Base-by-base conservation (phyloP, 163 green algal species). In the Chloromonas sp. region DNA sequence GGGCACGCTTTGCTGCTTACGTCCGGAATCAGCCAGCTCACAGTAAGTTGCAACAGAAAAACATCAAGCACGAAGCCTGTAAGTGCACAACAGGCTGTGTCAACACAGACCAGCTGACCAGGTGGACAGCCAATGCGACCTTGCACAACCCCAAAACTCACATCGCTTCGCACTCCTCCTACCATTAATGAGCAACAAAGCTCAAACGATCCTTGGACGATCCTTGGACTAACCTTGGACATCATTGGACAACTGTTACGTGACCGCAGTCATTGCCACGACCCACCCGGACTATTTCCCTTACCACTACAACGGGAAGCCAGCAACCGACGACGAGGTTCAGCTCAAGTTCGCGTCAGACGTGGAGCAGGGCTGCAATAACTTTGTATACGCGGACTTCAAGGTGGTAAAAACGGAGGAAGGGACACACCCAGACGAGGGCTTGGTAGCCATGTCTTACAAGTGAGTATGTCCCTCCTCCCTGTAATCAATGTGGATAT, bases 221-320 rank as follows among this genome's bases (percentile, higher is more conserved):
- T 36, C 36, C 36, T 36, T 36, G 36, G 36, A 36, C 36, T 36
- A 36, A 36, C 36, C 36, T 36, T 36, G 36, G 36, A 36, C 36
- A 36, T 36, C 36, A 36, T 36, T 36, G 36, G 36, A 36, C 36
- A 36, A 36, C 36, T 36, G 36, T 36, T 36, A 36, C 36, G 36
- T 84, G n/a, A 60, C 60, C 58, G 0, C 58, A 3, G 70, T 88
- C 0, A 59, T 88, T 1, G 59, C 11, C 66, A 89, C 86, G n/a
- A 89, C 86, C 1, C 86, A 89, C 81, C 81, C 76, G 0, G 86
- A 89, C 61, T 89, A 86, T 66, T 85, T 84, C 61, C 36, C 85
- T 0, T 70, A 83, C 71, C 85, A 88, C 70, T 88, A 88, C 78
- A 71, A 85, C 77, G 36, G 36, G 36, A 84, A 76, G 81, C 14